Conservation (phyloP, 306 rosid species). For the Citrullus mucosospermus region DNA sequence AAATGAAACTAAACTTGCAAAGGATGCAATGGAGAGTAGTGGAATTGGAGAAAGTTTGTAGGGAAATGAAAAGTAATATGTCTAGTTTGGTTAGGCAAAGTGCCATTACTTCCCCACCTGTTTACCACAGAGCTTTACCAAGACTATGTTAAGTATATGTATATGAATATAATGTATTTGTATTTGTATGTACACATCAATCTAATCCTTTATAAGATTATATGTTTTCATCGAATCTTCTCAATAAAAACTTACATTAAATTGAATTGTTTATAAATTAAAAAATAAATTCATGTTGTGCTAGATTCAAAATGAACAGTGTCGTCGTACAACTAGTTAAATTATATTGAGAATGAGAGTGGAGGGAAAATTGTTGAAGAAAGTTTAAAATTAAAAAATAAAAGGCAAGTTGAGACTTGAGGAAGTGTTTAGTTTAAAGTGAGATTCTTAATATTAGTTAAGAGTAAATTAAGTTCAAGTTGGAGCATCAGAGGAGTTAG, state of each 20-base stretch:
- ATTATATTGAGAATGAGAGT: not conserved
- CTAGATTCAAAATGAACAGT: not conserved
- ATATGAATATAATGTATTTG: not conserved
- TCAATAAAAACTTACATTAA: too few relatives aligned
- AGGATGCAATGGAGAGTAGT: constrained; percentile 52
- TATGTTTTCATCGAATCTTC: not conserved
- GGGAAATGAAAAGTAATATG: constrained; percentile 48
- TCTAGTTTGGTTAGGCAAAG: constrained; percentile 25
- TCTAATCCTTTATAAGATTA: not conserved
- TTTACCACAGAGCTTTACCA: constrained; percentile 23
- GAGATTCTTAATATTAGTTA: not conserved
- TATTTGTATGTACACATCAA: not conserved
- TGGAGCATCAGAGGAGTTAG: not conserved
- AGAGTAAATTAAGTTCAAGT: not conserved
- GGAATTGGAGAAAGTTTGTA: constrained; percentile 53
- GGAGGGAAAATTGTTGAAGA: not conserved
- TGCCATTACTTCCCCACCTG: constrained; percentile 20
- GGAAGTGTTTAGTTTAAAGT: not conserved
- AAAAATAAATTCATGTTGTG: not conserved
- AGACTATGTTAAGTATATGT: constrained; percentile 34
- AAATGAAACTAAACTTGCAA: constrained; percentile 21
- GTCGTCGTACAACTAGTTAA: too few relatives aligned
- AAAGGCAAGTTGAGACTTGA: not conserved
- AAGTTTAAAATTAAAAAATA: not conserved
- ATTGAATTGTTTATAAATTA: too few relatives aligned